Base-by-base conservation (phyloP, 306 rosid genomes). In the Castanospermum australe region DNA sequence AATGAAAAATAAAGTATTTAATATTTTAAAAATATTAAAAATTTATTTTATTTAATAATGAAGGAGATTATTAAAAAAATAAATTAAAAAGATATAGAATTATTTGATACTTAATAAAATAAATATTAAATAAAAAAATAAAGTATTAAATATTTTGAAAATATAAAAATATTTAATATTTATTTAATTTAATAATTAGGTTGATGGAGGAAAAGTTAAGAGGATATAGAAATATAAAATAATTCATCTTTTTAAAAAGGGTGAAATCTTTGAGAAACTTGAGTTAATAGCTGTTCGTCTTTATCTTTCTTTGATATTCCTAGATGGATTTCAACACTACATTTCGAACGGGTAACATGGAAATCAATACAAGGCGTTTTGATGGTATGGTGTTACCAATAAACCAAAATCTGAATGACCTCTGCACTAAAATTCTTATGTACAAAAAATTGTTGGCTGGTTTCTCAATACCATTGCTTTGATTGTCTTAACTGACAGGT, bases 311-410 rank as follows among this genome's bases (percentile, higher is more conserved):
- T 56, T 77, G 41, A 45, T 66, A 17, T 60, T 38, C 20, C 39
- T 81, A 51, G 48, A 73, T 67, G 51, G 28, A 24, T 81, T 77
- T 67, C 80, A 57, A 54, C 50, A 47, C 45, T 28, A 35, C 47
- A n/a, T 64, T 42, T 17, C 28, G 2, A 17, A 35, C 41, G 17
- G 30, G 65, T 55, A 8, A 18, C 36, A 41, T 4, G 36, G 48
- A 24, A 54, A n/a, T 33, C 48, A 50, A 71, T 35, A 50, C 10
- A 50, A 42, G 21, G 21, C 8, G 2, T n/a, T n/a, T 17, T 50
- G 6, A 0, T 50, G 24, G 17, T 17, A 6, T 15, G 12, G 9
- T 39, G 22, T 50, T 50, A 50, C 22, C 55, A 50, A 50, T 1
- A n/a, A n/a, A n/a, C 55, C 21, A 48, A 44, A 48, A 48, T 48